Percentiles rank a stretch among this genome's conserved stretches.
These are phyloP conservation scores for Suillus hirtellus DNA, from an alignment of 768 basidiomycete species.

Conservation along the genomic window DNA sequence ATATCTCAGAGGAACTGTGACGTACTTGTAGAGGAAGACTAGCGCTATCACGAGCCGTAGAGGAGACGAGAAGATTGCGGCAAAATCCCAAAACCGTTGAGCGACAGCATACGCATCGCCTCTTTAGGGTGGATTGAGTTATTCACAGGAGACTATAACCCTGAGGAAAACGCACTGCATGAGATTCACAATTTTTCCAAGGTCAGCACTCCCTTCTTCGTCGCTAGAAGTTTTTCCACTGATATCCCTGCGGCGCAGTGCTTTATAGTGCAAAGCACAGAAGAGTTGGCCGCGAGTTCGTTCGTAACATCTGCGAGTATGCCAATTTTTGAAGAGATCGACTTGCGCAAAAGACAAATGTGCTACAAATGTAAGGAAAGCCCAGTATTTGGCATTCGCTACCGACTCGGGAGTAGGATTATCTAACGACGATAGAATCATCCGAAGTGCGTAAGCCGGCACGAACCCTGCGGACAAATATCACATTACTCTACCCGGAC, in stretches of 20 bases:
- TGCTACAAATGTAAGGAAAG: constrained; percentile 57
- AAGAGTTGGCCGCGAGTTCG: constrained; percentile 72
- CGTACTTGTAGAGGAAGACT: constrained; percentile 71
- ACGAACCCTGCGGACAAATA: constrained; percentile 51
- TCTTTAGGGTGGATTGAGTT: constrained; percentile 35
- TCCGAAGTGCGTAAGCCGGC: constrained; percentile 62
- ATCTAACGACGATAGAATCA: constrained; percentile 54
- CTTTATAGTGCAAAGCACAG: constrained; percentile 69
- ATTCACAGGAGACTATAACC: constrained; percentile 4
- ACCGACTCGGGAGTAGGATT: constrained; percentile 41
- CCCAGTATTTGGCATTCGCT: constrained; percentile 56
- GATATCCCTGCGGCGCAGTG: constrained; percentile 59
- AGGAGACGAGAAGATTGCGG: constrained; percentile 61
- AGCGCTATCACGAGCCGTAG: constrained; percentile 66
- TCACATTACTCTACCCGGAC: not conserved
- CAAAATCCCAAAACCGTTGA: constrained; percentile 74
- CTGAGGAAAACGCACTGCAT: constrained; percentile 56
- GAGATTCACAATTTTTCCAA: constrained; percentile 73
- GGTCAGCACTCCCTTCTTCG: constrained; percentile 45
- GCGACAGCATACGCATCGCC: constrained; percentile 71
- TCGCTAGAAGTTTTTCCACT: constrained; percentile 44
- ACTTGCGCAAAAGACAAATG: constrained; percentile 69
- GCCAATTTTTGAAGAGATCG: constrained; percentile 65
- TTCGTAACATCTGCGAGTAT: constrained; percentile 69
- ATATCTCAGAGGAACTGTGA: constrained; percentile 5